phyloP scores from a whole-genome alignment of 495 filamentous ascomycete species.

The Astrothelium subdiscretum region DNA sequence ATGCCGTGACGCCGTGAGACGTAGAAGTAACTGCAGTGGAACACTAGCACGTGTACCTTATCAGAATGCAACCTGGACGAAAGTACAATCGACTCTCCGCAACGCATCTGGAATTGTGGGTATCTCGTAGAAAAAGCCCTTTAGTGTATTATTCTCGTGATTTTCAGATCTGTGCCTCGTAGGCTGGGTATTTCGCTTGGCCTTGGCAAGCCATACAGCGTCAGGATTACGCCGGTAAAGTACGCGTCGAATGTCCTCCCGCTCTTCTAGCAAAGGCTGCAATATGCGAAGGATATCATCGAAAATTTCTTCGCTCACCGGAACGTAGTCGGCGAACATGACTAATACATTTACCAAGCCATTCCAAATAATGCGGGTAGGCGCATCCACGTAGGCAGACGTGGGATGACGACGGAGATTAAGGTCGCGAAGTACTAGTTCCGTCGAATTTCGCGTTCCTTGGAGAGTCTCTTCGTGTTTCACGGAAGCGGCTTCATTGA shows the following conservation, averaged over 20 bases:
- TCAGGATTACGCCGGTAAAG: slow-evolving; percentile 54
- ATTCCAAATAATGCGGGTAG: slow-evolving; percentile 47
- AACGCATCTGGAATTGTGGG: not conserved
- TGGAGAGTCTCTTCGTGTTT: not conserved
- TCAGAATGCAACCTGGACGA: not conserved
- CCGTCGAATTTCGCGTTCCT: not conserved
- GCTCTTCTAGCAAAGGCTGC: slow-evolving; percentile 36
- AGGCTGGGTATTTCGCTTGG: not conserved
- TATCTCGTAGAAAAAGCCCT: too few species aligned
- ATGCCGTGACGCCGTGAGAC: not conserved
- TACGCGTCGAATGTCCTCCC: slow-evolving; percentile 38
- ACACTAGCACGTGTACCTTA: not conserved
- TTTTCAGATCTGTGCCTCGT: not conserved
- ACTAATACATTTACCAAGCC: slow-evolving; percentile 42
- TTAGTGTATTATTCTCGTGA: not conserved
- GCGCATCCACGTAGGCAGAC: slow-evolving; percentile 34
- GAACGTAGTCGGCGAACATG: slow-evolving; percentile 43
- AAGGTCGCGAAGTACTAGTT: not conserved
- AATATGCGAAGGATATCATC: slow-evolving; percentile 56
- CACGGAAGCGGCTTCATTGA: not conserved
- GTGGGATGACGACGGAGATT: slow-evolving; percentile 6
- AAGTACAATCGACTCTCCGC: not conserved
- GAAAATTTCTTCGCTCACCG: slow-evolving; percentile 49
- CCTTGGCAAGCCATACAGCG: slow-evolving; percentile 53
- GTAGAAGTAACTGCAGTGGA: not conserved